Evolutionary conservation across 2,329 filamentous ascomycete species (phyloP).

Genomic region (Alternaria arbusti): DNA sequence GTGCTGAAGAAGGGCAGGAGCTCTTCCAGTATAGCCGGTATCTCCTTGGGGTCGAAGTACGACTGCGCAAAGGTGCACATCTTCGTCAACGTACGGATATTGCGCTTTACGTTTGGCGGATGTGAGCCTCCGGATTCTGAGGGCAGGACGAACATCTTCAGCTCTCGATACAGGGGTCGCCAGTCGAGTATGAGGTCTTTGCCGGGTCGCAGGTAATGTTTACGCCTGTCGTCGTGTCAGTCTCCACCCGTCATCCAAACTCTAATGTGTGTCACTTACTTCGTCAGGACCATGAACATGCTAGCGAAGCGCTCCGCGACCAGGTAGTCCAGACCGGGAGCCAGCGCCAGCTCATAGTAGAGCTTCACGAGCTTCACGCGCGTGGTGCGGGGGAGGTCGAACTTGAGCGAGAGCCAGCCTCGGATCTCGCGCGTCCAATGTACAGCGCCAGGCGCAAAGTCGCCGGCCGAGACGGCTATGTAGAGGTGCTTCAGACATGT

Average conservation of each 20-base stretch:
- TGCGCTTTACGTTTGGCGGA: conserved; percentile 67
- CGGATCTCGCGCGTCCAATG: conserved; percentile 98
- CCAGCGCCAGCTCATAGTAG: conserved; percentile 92
- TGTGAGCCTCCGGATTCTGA: conserved; percentile 74
- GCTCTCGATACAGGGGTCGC: conserved; percentile 88
- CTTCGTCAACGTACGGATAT: conserved; percentile 79
- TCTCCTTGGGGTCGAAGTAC: conserved; percentile 89
- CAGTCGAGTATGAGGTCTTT: conserved; percentile 93
- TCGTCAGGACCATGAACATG: conserved; percentile 96
- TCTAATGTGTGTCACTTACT: conserved; percentile 62
- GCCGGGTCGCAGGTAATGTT: conserved; percentile 90
- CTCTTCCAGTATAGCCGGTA: conserved; percentile 70
- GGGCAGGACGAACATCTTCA: conserved; percentile 89
- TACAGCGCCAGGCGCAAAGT: conserved; percentile 90
- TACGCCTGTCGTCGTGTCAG: conserved; percentile 68
- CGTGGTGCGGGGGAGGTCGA: conserved; percentile 87
- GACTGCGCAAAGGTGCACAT: conserved; percentile 87
- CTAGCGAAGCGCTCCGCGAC: conserved; percentile 90
- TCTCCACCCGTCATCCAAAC: conserved; percentile 7
- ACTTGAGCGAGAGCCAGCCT: conserved; percentile 95
- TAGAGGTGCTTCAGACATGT: conserved; percentile 95
- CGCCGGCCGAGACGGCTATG: conserved; percentile 86
- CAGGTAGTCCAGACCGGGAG: conserved; percentile 82
- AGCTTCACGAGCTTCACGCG: conserved; percentile 84
- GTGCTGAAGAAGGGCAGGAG: conserved; percentile 77